A percentile compares a stretch with the other conserved stretches of the same genome.
Evolutionary conservation across 345 rosid genomes (phyloP).

Genomic region (Conringia planisiliqua): DNA sequence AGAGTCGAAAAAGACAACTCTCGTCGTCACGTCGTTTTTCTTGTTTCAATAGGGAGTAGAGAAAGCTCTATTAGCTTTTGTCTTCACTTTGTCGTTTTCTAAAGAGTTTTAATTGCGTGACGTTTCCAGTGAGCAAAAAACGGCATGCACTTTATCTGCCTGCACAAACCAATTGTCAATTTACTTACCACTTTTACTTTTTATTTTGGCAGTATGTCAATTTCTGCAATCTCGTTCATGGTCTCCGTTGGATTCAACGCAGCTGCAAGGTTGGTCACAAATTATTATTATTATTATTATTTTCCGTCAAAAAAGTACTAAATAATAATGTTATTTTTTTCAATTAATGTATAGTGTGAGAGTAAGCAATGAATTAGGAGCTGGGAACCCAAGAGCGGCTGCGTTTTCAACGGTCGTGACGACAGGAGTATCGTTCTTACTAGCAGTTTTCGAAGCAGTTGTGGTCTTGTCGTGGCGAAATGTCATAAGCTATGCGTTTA

Average conservation of each 20-base stretch:
- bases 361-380: constrained; percentile 72
- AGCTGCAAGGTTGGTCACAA: constrained; percentile 56
- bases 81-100: constrained; percentile 12
- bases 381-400: constrained; percentile 64
- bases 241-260: constrained; percentile 74
- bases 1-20: constrained; percentile 1
- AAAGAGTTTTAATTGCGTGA: not conserved
- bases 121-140: not conserved
- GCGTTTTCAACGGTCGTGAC: constrained; percentile 47
- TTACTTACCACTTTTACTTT: not conserved
- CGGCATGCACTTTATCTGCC: constrained; percentile 1
- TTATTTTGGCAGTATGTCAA: constrained; percentile 49
- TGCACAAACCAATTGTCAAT: not conserved
- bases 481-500: constrained; percentile 57
- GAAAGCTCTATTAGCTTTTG: not conserved
- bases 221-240: constrained; percentile 57
- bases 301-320: too few relatives aligned
- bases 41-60: not conserved
- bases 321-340: not conserved
- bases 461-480: constrained; percentile 42
- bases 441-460: constrained; percentile 44
- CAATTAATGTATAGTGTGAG: constrained; percentile 44
- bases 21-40: not conserved
- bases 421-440: constrained; percentile 40
- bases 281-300: too few relatives aligned